A percentile compares a stretch with the other conserved stretches of the same genome.
These are phyloP conservation scores for Hypoxylon rickii DNA, from an alignment of 495 filamentous ascomycete species.

Conservation along the genomic window DNA sequence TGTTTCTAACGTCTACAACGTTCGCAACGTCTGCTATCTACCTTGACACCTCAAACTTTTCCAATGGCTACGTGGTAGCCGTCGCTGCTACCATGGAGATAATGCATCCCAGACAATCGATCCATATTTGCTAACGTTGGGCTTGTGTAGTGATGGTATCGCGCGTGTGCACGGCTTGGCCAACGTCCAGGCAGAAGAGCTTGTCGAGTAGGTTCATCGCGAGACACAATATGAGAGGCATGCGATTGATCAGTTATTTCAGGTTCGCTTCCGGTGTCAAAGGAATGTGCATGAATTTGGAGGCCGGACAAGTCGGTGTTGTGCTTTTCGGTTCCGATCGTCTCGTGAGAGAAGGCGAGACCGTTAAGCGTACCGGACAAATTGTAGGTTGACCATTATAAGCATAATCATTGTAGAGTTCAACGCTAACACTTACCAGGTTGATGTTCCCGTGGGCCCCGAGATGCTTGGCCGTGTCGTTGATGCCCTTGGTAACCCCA, in stretches of 20 bases:
- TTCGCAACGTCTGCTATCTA: no score
- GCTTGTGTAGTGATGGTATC: constrained; percentile 89
- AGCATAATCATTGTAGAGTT: constrained; percentile 16
- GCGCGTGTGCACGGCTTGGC: constrained; percentile 99
- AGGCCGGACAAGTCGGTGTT: constrained; percentile 99
- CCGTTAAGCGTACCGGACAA: constrained; percentile 98
- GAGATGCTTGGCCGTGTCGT: constrained; percentile 97
- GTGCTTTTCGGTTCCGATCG: constrained; percentile 99
- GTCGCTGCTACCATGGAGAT: neutral
- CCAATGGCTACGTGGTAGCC: neutral
- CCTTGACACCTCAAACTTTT: no score
- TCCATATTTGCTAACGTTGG: constrained; percentile 45
- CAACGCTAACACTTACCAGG: constrained; percentile 55
- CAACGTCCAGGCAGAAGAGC: constrained; percentile 99
- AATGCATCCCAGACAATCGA: constrained; percentile 15
- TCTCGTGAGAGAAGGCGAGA: constrained; percentile 99
- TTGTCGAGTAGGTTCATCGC: constrained; percentile 86
- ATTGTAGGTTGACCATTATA: constrained; percentile 70
- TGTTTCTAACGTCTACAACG: neutral
- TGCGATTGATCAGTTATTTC: constrained; percentile 37
- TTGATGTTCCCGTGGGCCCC: constrained; percentile 93
- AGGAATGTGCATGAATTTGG: constrained; percentile 99
- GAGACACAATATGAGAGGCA: constrained; percentile 11
- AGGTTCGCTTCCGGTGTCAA: constrained; percentile 99
- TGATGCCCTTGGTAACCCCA: constrained; percentile 97